These are phyloP conservation scores for Salix suchowensis DNA, from an alignment of 345 rosid genomes.

Conservation along the genomic window DNA sequence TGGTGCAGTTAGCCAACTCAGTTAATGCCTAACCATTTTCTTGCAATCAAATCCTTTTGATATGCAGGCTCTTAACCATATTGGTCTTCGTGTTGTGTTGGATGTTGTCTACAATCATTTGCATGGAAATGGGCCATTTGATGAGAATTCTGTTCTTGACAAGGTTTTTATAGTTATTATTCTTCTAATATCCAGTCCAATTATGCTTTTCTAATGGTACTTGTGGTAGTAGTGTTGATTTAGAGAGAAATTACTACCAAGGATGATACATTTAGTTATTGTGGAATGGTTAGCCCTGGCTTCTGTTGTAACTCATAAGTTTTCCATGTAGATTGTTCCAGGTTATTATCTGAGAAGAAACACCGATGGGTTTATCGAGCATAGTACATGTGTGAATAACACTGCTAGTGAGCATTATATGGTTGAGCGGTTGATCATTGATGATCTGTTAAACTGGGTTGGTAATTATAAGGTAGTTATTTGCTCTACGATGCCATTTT, in stretches of 20 bases:
- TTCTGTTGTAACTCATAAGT: constrained; percentile 1
- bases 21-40: constrained; percentile 4
- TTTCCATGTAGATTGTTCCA: constrained; percentile 72
- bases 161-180: constrained; percentile 44
- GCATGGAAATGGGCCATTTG: constrained; percentile 78
- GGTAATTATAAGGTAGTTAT: constrained; percentile 72
- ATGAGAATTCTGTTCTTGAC: constrained; percentile 79
- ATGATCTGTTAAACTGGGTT: constrained; percentile 83
- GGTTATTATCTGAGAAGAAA: constrained; percentile 94
- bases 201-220: constrained; percentile 3
- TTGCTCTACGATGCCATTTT: neutral
- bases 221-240: neutral
- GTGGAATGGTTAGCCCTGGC: constrained; percentile 1
- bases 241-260: neutral
- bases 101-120: constrained; percentile 97
- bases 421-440: constrained; percentile 80
- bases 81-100: constrained; percentile 69
- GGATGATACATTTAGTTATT: neutral
- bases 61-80: constrained; percentile 58
- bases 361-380: constrained; percentile 70
- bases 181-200: neutral
- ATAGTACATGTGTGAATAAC: constrained; percentile 87
- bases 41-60: constrained; percentile 4
- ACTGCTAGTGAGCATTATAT: constrained; percentile 97
- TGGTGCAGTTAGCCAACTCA: neutral